These are phyloP conservation scores for Acmispon strigosus DNA, from an alignment of 306 rosid species.

Conservation along the genomic window DNA sequence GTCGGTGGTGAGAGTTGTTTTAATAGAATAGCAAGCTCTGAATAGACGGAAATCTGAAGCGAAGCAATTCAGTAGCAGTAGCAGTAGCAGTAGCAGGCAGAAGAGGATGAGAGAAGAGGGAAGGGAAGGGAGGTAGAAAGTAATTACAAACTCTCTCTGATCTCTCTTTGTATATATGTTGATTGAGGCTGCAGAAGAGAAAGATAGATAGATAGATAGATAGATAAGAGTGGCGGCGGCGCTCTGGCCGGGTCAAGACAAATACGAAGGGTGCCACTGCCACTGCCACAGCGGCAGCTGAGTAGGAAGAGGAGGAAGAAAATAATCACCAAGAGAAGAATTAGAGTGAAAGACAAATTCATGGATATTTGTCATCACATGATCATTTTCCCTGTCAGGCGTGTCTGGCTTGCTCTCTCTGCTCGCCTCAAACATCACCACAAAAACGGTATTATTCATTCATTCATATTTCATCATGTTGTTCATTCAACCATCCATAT, in stretches of 20 bases:
- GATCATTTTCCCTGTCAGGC: slow-evolving; percentile 58
- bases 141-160: too few relatives aligned
- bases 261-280: slow-evolving; percentile 17
- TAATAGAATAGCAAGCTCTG: too few relatives aligned
- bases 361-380: slow-evolving; percentile 62
- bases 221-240: too few relatives aligned
- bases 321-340: slow-evolving; percentile 17
- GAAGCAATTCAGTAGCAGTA: neutral
- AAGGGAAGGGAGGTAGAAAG: too few relatives aligned
- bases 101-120: too few relatives aligned
- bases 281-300: neutral
- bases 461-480: too few relatives aligned
- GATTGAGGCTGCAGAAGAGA: too few relatives aligned
- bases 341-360: slow-evolving; percentile 20
- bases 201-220: too few relatives aligned
- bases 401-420: slow-evolving; percentile 65
- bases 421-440: slow-evolving; percentile 46
- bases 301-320: slow-evolving; percentile 13
- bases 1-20: too few relatives aligned
- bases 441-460: slow-evolving; percentile 35
- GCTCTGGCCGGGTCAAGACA: slow-evolving; percentile 38
- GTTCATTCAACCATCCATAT: too few relatives aligned
- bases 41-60: too few relatives aligned
- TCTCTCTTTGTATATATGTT: too few relatives aligned
- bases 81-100: slow-evolving; percentile 34